Percentiles rank a stretch among this genome's conserved stretches.
Evolutionary conservation across 768 basidiomycete species (phyloP).

Genomic region (Kwoniella bestiolae): DNA sequence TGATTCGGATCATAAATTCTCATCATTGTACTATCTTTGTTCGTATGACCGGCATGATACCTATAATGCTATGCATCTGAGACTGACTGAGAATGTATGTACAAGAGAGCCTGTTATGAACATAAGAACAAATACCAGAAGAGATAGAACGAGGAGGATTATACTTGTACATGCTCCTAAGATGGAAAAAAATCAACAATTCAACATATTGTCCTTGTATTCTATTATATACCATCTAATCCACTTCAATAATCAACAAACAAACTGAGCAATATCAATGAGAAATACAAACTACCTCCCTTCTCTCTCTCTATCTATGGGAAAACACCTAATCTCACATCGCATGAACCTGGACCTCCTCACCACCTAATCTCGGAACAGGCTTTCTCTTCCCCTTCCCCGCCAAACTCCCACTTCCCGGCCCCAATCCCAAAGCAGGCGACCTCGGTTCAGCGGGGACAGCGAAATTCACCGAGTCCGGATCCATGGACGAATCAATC

Average conservation of each 20-base stretch:
- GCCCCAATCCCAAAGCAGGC: not conserved
- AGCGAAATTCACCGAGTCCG: conserved; percentile 10
- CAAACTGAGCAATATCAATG: not conserved
- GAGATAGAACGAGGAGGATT: no score
- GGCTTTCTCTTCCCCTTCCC: conserved; percentile 30
- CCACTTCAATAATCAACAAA: not conserved
- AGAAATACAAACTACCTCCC: not conserved
- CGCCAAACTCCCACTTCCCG: conserved; percentile 15
- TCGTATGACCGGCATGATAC: no score
- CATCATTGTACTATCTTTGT: no score
- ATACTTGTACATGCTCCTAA: no score
- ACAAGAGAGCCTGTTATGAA: no score
- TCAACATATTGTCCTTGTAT: not conserved
- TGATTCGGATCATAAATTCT: no score
- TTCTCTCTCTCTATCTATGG: no score
- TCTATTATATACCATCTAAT: not conserved
- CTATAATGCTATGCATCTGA: no score
- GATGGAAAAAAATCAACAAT: not conserved
- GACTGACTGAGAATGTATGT: no score
- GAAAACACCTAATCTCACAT: no score
- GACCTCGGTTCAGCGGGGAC: not conserved
- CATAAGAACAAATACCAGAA: no score
- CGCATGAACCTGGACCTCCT: conserved; percentile 1
- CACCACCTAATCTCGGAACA: conserved; percentile 24
- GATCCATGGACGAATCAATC: conserved; percentile 7